These are phyloP conservation scores for Penicillium corylophilum DNA, from an alignment of 2,329 filamentous ascomycete genomes.

Conservation along the genomic window DNA sequence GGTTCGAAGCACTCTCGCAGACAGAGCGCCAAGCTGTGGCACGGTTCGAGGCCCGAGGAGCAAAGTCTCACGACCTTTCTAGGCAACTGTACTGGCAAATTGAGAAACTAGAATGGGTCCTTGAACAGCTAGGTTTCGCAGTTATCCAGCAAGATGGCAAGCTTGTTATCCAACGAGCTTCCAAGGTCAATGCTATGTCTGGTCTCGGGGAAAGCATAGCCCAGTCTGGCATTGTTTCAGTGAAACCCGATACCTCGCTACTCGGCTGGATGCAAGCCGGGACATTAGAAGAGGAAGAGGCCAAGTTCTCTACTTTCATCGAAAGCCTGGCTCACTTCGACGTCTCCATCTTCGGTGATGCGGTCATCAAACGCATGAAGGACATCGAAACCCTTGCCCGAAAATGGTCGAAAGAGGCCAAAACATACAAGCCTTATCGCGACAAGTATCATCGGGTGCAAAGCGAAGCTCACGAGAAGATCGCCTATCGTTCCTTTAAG, in stretches of 20 bases:
- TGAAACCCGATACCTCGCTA: constrained; percentile 64
- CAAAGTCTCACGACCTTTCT: constrained; percentile 77
- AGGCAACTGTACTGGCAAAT: constrained; percentile 80
- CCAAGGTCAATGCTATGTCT: constrained; percentile 50
- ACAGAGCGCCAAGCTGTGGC: constrained; percentile 40
- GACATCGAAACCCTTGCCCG: constrained; percentile 91
- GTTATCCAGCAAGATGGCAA: constrained; percentile 70
- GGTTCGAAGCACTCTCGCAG: constrained; percentile 39
- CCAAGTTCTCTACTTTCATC: constrained; percentile 74
- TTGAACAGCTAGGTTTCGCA: constrained; percentile 84
- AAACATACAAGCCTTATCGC: constrained; percentile 78
- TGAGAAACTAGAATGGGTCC: constrained; percentile 74
- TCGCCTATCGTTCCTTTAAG: constrained; percentile 93
- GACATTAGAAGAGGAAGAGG: constrained; percentile 64
- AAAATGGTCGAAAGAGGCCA: constrained; percentile 88
- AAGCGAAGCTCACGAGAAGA: constrained; percentile 89
- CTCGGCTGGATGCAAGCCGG: constrained; percentile 79
- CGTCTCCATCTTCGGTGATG: constrained; percentile 78
- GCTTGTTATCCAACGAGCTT: constrained; percentile 73
- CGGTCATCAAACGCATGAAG: constrained; percentile 83
- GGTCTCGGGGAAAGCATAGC: constrained; percentile 36
- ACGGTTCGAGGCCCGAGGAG: constrained; percentile 68
- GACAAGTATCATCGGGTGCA: constrained; percentile 80
- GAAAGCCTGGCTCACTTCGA: constrained; percentile 74
- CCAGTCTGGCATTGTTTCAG: constrained; percentile 36